Base-by-base conservation (phyloP, 768 basidiomycete species). In the Asterophora lycoperdoides region DNA sequence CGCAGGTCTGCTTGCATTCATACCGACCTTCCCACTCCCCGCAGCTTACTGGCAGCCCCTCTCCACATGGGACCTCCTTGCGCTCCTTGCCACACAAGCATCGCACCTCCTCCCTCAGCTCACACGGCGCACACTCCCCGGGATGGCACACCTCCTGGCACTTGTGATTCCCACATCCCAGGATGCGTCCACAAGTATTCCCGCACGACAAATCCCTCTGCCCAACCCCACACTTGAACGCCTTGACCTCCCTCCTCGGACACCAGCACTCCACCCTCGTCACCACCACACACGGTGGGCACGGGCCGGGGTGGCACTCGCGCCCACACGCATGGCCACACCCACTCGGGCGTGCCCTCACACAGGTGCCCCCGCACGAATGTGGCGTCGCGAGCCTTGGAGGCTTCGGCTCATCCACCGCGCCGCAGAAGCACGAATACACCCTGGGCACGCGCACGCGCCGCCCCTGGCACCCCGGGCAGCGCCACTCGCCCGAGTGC, bases 221-320 rank as follows among this genome's bases (percentile, higher is more conserved):
- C 59, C 67, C 68, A 1, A 64, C 53, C 7, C 81, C 79, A 63
- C 86, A 87, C 4, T 80, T 72, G 53, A 84, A 75, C 0, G 79
- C 73, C 40, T 87, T 69, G 1, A 69, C 64, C 29, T 79, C 74
- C 51, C 80, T 76, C 40, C 78, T 77, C n/a, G 73, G 73, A 54
- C 93, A 97, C 43, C 89, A 83, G 62, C 96, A 99, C 1, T 75
- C 70, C n/a, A 83, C 67, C 36, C 80, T 77, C 0, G 87, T 80
- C 5, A 86, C 89, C 9, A 95, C 78, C 53, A 82, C 79, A 61
- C 96, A 99, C 0, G 93, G 93, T 0, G 94, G 94, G 68, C 96
- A 99, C 0, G 95, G 96, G 0, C 95, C 96, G 0, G 96, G 95
- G 64, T 97, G 95, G 60, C 95, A 98, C 11, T 74, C 71, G 11